Conservation (phyloP, 2,329 filamentous ascomycete species). For the Aspergillus alliaceus region DNA sequence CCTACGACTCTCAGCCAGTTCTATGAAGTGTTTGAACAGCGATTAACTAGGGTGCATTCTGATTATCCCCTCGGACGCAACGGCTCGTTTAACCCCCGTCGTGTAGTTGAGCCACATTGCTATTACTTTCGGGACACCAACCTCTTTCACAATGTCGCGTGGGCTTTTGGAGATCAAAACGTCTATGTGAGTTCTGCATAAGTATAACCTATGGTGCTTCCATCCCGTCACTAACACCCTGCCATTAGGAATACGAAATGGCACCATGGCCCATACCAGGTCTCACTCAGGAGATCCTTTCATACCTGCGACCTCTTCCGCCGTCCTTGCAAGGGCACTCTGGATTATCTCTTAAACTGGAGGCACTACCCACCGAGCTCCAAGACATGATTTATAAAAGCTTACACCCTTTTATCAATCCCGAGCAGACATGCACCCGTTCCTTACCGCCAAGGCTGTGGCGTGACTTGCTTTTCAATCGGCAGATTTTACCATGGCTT, state of each 20-base stretch:
- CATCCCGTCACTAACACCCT: not conserved
- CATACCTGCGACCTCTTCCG: not conserved
- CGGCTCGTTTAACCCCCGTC: not conserved
- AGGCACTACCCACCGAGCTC: not conserved
- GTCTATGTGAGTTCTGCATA: not conserved
- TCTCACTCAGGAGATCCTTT: not conserved
- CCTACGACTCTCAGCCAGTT: not conserved
- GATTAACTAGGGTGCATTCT: not conserved
- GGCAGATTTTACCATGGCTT: not conserved
- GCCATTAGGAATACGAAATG: not conserved
- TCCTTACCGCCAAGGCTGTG: not conserved
- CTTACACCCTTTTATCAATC: not conserved
- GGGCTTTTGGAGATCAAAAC: not conserved
- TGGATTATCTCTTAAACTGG: not conserved
- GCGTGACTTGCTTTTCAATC: not conserved
- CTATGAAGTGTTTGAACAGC: not conserved
- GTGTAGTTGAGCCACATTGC: not conserved
- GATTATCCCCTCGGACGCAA: not conserved
- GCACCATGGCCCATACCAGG: not conserved
- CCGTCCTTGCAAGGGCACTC: not conserved
- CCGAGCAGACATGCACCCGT: not conserved
- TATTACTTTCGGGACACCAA: not conserved
- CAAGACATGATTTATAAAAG: not conserved
- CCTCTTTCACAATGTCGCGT: not conserved
- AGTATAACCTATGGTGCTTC: not conserved